A percentile compares a stretch with the other conserved stretches of the same genome.
These are phyloP conservation scores for Microcyclosporella mali DNA, from an alignment of 2,329 filamentous ascomycete species.

Conservation along the genomic window DNA sequence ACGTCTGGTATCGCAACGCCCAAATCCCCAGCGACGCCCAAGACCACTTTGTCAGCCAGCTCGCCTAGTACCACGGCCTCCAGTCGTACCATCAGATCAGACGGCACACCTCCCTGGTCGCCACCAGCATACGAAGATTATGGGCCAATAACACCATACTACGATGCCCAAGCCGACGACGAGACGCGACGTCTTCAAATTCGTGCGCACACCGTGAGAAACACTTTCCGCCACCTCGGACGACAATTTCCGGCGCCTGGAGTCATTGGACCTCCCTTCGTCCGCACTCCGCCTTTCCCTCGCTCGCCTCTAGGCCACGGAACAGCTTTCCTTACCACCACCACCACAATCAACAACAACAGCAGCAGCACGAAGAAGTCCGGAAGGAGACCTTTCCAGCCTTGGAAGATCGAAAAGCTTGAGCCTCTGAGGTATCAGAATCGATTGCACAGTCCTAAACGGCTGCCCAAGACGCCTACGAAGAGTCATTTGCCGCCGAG, in stretches of 20 bases:
- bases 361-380: background rate
- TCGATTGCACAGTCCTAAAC: conserved; percentile 8
- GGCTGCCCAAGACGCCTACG: conserved; percentile 17
- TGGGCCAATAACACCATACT: too few species aligned
- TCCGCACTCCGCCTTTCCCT: background rate
- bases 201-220: too few species aligned
- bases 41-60: too few species aligned
- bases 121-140: too few species aligned
- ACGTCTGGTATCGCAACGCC: too few species aligned
- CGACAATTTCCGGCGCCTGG: background rate
- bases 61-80: too few species aligned
- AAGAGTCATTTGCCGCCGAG: conserved; percentile 12
- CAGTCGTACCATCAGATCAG: too few species aligned
- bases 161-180: too few species aligned
- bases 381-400: conserved; percentile 5
- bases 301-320: background rate
- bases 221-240: too few species aligned
- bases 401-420: conserved; percentile 13
- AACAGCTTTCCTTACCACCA: background rate
- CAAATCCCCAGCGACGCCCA: too few species aligned
- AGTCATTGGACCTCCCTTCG: background rate
- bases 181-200: too few species aligned
- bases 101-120: too few species aligned
- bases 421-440: conserved; percentile 14
- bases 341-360: background rate